phyloP scores from a whole-genome alignment of 352 stramenopile genomes.

The Blastocystis sp. region DNA sequence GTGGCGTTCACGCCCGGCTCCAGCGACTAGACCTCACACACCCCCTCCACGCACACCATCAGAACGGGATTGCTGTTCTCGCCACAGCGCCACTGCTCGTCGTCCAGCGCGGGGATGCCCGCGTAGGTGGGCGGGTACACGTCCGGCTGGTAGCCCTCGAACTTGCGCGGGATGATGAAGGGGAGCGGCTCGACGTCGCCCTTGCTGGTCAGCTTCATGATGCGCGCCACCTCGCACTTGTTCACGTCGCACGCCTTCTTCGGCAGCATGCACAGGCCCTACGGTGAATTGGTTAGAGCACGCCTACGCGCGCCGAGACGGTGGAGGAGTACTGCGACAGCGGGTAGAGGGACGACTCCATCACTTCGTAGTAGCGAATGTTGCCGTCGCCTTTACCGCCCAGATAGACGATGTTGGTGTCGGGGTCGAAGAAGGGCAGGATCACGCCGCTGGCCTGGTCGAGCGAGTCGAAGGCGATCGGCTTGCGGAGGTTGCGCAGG shows the following conservation, averaged over 20 bases:
- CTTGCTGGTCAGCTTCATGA: slow-evolving; percentile 91
- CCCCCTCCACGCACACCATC: background rate
- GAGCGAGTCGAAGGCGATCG: slow-evolving; percentile 73
- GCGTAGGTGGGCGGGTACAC: slow-evolving; percentile 94
- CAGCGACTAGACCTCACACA: slow-evolving; percentile 7
- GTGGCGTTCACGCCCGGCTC: slow-evolving; percentile 22
- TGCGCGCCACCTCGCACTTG: slow-evolving; percentile 89
- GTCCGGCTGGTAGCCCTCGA: slow-evolving; percentile 97
- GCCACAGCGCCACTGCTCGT: slow-evolving; percentile 90
- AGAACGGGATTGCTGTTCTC: slow-evolving; percentile 85
- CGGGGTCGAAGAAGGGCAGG: slow-evolving; percentile 97
- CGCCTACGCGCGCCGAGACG: slow-evolving; percentile 74
- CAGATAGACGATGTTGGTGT: slow-evolving; percentile 95
- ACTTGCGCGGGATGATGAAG: slow-evolving; percentile 90
- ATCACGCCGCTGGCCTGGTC: slow-evolving; percentile 94
- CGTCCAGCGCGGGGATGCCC: slow-evolving; percentile 87
- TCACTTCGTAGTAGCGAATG: slow-evolving; percentile 97
- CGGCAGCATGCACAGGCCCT: slow-evolving; percentile 96
- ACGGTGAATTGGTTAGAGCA: slow-evolving; percentile 75
- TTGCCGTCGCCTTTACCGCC: slow-evolving; percentile 96
- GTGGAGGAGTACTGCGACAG: slow-evolving; percentile 92
- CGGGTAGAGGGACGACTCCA: slow-evolving; percentile 86
- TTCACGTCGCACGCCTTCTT: slow-evolving; percentile 97
- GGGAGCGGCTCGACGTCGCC: slow-evolving; percentile 87
- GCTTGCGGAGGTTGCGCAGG: slow-evolving; percentile 75